phyloP scores from a whole-genome alignment of 345 rosid genomes.

The Salix koriyanagi region DNA sequence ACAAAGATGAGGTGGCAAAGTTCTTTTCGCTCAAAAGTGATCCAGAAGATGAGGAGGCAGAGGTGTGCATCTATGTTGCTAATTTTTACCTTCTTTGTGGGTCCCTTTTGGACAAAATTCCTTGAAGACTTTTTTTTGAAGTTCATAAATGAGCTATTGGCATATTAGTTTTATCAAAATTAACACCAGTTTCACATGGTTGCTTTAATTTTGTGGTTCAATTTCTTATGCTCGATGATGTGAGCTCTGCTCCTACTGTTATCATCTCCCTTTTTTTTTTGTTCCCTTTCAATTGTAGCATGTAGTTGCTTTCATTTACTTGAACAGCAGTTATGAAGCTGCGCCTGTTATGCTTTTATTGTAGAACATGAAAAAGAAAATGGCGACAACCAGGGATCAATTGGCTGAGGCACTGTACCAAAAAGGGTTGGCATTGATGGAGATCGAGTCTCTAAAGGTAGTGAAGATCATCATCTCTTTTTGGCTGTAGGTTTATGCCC shows the following conservation, averaged over 20 bases:
- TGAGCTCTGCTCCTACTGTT: background rate
- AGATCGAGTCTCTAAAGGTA: conserved; percentile 62
- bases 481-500: background rate
- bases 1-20: conserved; percentile 70
- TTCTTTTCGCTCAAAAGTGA: conserved; percentile 64
- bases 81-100: background rate
- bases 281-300: background rate
- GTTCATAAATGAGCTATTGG: background rate
- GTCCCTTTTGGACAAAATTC: background rate
- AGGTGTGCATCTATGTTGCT: conserved; percentile 42
- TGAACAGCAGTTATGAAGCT: background rate
- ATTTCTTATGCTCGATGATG: background rate
- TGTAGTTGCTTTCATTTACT: background rate
- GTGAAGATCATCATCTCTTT: background rate
- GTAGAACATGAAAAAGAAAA: conserved; percentile 64
- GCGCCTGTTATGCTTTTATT: conserved; percentile 2
- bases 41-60: conserved; percentile 88
- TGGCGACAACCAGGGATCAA: conserved; percentile 82
- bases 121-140: background rate
- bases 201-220: background rate
- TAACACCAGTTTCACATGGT: background rate
- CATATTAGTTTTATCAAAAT: background rate
- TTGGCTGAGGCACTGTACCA: conserved; percentile 80
- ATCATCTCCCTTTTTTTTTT: background rate
- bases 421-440: conserved; percentile 75